These are phyloP conservation scores for Xeromyces bisporus DNA, from an alignment of 495 filamentous ascomycete species.

Conservation along the genomic window DNA sequence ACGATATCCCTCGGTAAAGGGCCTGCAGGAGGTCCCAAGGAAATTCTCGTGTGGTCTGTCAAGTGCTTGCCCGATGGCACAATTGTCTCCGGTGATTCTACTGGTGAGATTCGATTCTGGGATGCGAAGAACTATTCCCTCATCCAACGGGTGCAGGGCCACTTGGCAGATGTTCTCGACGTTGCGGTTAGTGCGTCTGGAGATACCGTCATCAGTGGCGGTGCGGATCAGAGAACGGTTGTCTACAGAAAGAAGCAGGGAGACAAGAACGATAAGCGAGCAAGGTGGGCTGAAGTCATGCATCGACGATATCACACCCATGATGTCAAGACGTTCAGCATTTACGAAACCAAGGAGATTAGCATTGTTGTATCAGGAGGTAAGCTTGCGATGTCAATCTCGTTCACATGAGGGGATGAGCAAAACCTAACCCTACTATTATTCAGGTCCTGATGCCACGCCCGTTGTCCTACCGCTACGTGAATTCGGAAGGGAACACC, in stretches of 20 bases:
- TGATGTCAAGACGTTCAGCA: slow-evolving; percentile 89
- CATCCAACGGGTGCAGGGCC: slow-evolving; percentile 64
- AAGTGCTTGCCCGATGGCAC: slow-evolving; percentile 74
- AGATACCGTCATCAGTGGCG: slow-evolving; percentile 70
- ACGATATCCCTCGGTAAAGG: slow-evolving; percentile 76
- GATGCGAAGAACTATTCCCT: slow-evolving; percentile 82
- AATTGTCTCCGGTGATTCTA: slow-evolving; percentile 88
- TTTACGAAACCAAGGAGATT: slow-evolving; percentile 66
- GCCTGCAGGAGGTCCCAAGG: slow-evolving; percentile 55
- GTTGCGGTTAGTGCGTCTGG: slow-evolving; percentile 67
- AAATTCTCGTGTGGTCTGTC: slow-evolving; percentile 82
- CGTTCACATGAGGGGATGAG: not conserved
- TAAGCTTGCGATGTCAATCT: slow-evolving; percentile 14
- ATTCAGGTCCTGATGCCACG: slow-evolving; percentile 62
- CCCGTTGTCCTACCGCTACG: slow-evolving; percentile 68
- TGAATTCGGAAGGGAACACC: slow-evolving; percentile 63
- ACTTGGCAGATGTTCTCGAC: slow-evolving; percentile 80
- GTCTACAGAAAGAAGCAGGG: slow-evolving; percentile 45
- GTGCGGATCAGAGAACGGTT: slow-evolving; percentile 76
- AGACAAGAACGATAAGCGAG: slow-evolving; percentile 38
- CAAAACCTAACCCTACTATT: slow-evolving; percentile 17
- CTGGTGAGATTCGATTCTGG: slow-evolving; percentile 83
- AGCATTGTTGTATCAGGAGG: slow-evolving; percentile 87
- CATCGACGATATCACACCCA: slow-evolving; percentile 73
- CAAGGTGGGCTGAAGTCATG: slow-evolving; percentile 68